phyloP scores from a whole-genome alignment of 192 early-diverging fungal genomes.

The Chytriomyces hyalinus region DNA sequence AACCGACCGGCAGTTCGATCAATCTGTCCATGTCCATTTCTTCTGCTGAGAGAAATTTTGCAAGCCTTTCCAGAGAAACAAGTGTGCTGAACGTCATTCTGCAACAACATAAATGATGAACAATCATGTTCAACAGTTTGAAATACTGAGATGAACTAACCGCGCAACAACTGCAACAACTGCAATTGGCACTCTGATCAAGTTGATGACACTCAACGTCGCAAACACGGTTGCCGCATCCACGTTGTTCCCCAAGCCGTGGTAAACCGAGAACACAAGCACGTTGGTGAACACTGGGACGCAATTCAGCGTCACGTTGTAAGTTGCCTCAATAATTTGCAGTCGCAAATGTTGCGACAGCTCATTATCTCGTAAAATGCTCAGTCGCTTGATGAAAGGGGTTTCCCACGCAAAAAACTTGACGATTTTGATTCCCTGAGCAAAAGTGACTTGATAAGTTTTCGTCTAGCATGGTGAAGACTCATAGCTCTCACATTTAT shows the following conservation, averaged over 20 bases:
- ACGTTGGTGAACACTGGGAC: conserved; percentile 24
- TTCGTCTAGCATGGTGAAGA: no score
- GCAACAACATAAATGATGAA: no score
- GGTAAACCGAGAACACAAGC: conserved; percentile 31
- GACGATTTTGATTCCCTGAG: conserved; percentile 78
- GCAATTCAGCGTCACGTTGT: no score
- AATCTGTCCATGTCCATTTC: not conserved
- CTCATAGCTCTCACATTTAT: not conserved
- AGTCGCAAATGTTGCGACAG: no score
- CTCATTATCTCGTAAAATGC: no score
- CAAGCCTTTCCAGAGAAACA: conserved; percentile 26
- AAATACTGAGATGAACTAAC: no score
- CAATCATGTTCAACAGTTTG: no score
- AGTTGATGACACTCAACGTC: conserved; percentile 59
- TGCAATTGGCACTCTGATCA: conserved; percentile 44
- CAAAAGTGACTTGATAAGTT: no score
- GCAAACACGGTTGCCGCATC: conserved; percentile 65
- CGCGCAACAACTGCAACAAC: not conserved
- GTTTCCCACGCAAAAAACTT: conserved; percentile 91
- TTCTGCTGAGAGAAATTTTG: conserved; percentile 29
- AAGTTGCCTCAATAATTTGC: no score
- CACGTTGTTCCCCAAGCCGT: conserved; percentile 31
- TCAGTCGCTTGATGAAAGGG: conserved; percentile 64
- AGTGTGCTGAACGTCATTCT: not conserved
- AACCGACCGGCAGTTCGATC: not conserved